Evolutionary conservation across 2,329 filamentous ascomycete species (phyloP).

Genomic region (Trichoderma guizhouense): DNA sequence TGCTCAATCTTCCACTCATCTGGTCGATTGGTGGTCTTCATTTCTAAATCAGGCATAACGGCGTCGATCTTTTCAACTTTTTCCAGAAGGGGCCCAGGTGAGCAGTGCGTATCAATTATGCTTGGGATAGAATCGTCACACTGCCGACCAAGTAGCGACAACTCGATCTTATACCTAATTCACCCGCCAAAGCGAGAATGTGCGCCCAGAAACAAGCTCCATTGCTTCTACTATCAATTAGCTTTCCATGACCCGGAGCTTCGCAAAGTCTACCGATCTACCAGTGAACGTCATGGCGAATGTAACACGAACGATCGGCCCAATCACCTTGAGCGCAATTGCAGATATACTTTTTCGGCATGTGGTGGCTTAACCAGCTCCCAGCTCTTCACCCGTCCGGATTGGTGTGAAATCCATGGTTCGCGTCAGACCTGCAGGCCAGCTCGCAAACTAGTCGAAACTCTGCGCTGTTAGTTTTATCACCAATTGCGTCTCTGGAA

Average conservation of each 20-base stretch:
- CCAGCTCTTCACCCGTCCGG: not conserved
- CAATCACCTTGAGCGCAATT: not conserved
- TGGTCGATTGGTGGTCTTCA: not conserved
- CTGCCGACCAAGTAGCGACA: not conserved
- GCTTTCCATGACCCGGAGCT: not conserved
- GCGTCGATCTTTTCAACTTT: not conserved
- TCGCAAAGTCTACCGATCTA: not conserved
- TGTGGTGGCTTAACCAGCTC: not conserved
- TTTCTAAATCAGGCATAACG: not conserved
- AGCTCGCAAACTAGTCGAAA: constrained; percentile 4
- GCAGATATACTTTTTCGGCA: not conserved
- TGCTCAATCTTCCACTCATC: constrained; percentile 16
- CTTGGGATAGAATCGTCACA: not conserved
- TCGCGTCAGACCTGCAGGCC: not conserved
- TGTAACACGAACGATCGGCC: not conserved
- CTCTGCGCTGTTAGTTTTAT: not conserved
- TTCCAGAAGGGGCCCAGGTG: not conserved
- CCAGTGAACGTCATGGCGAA: not conserved
- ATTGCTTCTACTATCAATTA: not conserved
- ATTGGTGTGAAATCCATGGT: not conserved
- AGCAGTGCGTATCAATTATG: not conserved
- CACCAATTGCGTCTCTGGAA: not conserved
- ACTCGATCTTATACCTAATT: not conserved
- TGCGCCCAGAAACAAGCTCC: not conserved
- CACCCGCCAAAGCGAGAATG: not conserved